Conservation (phyloP, 2,329 filamentous ascomycete genomes). For the Zymoseptoria passerinii region DNA sequence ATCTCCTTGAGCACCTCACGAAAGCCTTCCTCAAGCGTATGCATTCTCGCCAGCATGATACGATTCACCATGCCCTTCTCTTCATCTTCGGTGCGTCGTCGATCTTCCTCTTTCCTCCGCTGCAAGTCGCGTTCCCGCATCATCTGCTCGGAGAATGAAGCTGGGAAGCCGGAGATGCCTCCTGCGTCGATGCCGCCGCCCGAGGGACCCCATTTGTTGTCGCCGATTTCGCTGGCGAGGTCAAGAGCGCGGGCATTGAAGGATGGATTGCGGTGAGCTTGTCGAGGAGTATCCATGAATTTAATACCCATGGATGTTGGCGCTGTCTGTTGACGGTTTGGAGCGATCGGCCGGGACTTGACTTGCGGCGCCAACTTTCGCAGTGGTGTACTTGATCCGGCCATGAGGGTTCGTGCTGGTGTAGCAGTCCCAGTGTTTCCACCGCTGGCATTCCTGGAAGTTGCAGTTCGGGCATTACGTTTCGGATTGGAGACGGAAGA, state of each 20-base stretch:
- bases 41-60: constrained; percentile 82
- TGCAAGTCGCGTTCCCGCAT: constrained; percentile 45
- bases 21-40: constrained; percentile 84
- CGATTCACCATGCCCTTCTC: constrained; percentile 67
- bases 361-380: constrained; percentile 18
- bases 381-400: constrained; percentile 5
- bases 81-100: constrained; percentile 35
- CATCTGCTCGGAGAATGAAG: constrained; percentile 43
- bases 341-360: constrained; percentile 50
- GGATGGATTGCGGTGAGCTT: constrained; percentile 46
- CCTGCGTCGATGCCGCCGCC: constrained; percentile 43
- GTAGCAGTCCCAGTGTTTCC: constrained; percentile 29
- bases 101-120: constrained; percentile 33
- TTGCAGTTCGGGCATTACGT: constrained; percentile 13
- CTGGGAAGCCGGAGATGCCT: constrained; percentile 28
- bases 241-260: constrained; percentile 56
- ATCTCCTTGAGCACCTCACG: constrained; percentile 50
- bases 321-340: constrained; percentile 33
- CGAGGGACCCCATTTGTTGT: constrained; percentile 51
- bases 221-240: constrained; percentile 63
- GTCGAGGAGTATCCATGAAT: constrained; percentile 24
- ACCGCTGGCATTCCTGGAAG: constrained; percentile 21
- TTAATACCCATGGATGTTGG: constrained; percentile 15
- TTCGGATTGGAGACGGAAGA: constrained; percentile 30
- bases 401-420: constrained; percentile 9